Evolutionary conservation across 2,329 filamentous ascomycete species (phyloP).

Genomic region (Pestalotiopsis fici): DNA sequence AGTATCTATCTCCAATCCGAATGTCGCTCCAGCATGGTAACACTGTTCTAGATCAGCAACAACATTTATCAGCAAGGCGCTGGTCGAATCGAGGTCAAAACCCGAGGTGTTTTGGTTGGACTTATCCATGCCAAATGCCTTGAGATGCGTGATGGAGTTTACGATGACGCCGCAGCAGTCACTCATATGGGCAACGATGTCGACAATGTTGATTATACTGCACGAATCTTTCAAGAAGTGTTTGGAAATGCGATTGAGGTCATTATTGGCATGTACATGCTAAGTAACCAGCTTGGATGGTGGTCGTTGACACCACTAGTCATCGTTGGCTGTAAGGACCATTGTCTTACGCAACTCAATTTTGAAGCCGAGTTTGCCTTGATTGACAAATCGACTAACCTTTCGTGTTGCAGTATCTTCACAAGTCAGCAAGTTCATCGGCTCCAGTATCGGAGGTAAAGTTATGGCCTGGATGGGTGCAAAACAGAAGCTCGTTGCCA

Average conservation of each 20-base stretch:
- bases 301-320: slow-evolving; percentile 3
- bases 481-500: slow-evolving; percentile 1
- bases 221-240: not conserved
- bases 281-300: slow-evolving; percentile 5
- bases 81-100: not conserved
- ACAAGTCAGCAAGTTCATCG: not conserved
- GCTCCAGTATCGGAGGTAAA: not conserved
- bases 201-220: not conserved
- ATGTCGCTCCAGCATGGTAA: not conserved
- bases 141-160: not conserved
- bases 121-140: slow-evolving; percentile 8
- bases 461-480: not conserved
- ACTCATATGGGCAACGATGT: slow-evolving; percentile 8
- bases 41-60: not conserved
- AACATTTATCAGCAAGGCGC: not conserved
- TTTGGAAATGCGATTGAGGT: not conserved
- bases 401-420: not conserved
- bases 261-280: not conserved
- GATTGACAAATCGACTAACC: not conserved
- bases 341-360: not conserved
- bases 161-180: slow-evolving; percentile 8
- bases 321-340: not conserved
- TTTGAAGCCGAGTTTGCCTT: not conserved
- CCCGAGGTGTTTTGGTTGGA: slow-evolving; percentile 2
- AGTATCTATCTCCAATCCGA: not conserved